Percentiles rank a stretch among this genome's conserved stretches.
phyloP scores from a whole-genome alignment of 1,284 basidiomycete genomes.

The Fistulina hepatica region DNA sequence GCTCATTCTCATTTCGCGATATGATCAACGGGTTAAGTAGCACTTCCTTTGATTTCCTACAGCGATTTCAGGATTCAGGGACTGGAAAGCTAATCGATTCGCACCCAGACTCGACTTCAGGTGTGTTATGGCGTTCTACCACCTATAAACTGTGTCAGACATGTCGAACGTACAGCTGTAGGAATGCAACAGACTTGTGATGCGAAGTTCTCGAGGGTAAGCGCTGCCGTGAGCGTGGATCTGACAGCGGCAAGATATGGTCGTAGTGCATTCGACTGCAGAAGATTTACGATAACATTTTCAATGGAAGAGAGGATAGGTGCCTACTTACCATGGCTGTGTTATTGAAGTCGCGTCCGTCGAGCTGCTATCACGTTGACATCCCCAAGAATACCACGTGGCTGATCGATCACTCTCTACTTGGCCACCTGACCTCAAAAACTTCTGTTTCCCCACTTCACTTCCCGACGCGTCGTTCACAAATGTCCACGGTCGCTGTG shows the following conservation, averaged over 20 bases:
- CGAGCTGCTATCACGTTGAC: background rate
- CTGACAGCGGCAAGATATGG: conserved; percentile 96
- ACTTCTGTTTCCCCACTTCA: too few species aligned
- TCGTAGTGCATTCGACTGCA: conserved; percentile 54
- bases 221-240: conserved; percentile 91
- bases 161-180: conserved; percentile 5
- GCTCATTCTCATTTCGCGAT: conserved; percentile 93
- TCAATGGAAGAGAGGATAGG: background rate
- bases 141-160: conserved; percentile 39
- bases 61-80: conserved; percentile 8
- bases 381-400: too few species aligned
- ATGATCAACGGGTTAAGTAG: conserved; percentile 88
- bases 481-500: conserved; percentile 44
- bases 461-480: conserved; percentile 11
- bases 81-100: conserved; percentile 15
- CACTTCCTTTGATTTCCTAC: conserved; percentile 85
- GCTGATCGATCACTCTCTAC: too few species aligned
- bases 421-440: conserved; percentile 10
- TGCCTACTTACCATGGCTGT: conserved; percentile 12
- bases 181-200: conserved; percentile 68
- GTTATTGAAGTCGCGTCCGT: background rate
- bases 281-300: conserved; percentile 2
- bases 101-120: conserved; percentile 83
- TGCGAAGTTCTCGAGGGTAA: conserved; percentile 95
- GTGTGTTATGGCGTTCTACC: conserved; percentile 94